Base-by-base conservation (phyloP, 2,329 filamentous ascomycete genomes). In the Didymella pinodella region DNA sequence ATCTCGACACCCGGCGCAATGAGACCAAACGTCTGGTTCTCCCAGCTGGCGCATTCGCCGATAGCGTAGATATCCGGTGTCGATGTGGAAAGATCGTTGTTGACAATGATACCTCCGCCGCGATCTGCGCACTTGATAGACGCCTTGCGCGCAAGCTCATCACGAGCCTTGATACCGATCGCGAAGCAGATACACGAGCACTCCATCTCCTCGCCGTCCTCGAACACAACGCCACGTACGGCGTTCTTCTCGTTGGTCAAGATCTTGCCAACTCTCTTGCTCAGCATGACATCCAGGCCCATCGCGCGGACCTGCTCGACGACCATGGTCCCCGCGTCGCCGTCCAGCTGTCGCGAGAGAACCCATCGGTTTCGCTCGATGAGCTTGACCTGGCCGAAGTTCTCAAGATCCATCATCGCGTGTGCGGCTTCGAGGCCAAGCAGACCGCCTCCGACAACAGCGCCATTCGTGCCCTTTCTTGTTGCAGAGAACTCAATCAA, bases 1-100 rank as follows among this genome's bases (percentile, higher is more conserved):
- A 96, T 96, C 77, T 96, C 93, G 34, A 97, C 85, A 18, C 93
- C 93, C 0, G 93, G 93, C 0, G 90, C 92, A 67, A 97, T 96
- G 20, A 97, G 85, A 6, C 93, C 93, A 65, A 92, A 97, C 0
- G 91, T 93, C 76, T 95, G 90, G 65, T 87, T 89, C 63, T 93
- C 85, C 91, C 92, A 97, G 78, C 89, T 95, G 5, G 93, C 92
- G 69, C 93, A 97, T 77, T 97, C 93, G 56, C 93, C 93, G 48
- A 97, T 90, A 46, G 93, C 93, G 73, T 95, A 97, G 48, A 97
- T 86, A 63, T 90, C 88, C 0, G 86, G 81, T 4, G 84, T 76
- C 31, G 86, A 95, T 2, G 93, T 96, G 61, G 84, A 83, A 6
- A 97, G 79, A 65, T 86, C 81, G 57, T 82, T 83, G 62, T 86